These are phyloP conservation scores for Cephaloascus albidus DNA, from an alignment of 805 yeast species.

Conservation along the genomic window DNA sequence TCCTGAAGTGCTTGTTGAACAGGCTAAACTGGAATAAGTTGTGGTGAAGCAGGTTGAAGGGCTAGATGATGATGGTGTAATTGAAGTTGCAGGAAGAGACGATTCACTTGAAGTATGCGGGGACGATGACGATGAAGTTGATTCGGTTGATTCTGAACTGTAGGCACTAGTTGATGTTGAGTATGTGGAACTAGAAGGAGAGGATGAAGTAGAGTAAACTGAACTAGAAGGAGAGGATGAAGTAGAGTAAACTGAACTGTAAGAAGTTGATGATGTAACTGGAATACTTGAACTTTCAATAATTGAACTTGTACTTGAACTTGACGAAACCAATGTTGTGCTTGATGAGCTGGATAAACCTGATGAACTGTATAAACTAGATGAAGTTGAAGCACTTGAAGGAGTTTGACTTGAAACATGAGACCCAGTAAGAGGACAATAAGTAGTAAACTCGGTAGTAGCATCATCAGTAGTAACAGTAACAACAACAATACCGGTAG, in stretches of 20 bases:
- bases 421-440: constrained; percentile 12
- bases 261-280: no score
- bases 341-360: background rate
- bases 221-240: no score
- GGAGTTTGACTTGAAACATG: constrained; percentile 2
- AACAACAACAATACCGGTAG: constrained; percentile 4
- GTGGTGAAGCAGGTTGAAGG: background rate
- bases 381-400: background rate
- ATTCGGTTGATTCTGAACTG: no score
- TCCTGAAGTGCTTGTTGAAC: background rate
- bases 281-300: no score
- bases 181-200: no score
- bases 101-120: background rate
- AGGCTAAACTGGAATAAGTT: background rate
- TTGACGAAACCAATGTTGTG: no score
- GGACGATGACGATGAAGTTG: background rate
- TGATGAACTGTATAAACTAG: background rate
- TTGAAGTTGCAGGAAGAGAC: background rate
- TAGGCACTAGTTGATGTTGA: no score
- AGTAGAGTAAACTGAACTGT: no score
- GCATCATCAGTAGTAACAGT: constrained; percentile 8
- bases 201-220: no score
- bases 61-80: background rate
- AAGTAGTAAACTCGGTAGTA: constrained; percentile 17
- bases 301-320: no score